Percentiles rank a stretch among this genome's conserved stretches.
These are phyloP conservation scores for Spatholobus suberectus DNA, from an alignment of 306 rosid genomes.

Conservation along the genomic window DNA sequence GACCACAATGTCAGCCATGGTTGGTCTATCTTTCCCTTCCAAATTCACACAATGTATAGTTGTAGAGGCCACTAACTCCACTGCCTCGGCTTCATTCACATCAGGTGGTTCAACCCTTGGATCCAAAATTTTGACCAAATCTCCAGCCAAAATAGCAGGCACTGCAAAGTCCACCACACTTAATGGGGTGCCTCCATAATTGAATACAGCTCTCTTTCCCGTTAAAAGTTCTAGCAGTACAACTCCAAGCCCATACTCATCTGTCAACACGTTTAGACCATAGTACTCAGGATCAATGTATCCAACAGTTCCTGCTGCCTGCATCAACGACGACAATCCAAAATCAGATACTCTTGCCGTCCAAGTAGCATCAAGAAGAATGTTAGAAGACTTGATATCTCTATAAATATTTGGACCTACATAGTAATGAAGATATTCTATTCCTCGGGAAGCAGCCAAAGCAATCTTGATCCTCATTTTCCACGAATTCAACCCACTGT, in stretches of 20 bases:
- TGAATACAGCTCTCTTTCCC: conserved; percentile 82
- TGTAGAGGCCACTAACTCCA: conserved; percentile 74
- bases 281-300: conserved; percentile 95
- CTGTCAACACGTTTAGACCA: conserved; percentile 74
- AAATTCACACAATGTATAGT: conserved; percentile 81
- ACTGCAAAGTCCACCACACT: conserved; percentile 79
- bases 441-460: too few species aligned
- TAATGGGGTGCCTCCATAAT: conserved; percentile 54
- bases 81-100: conserved; percentile 71
- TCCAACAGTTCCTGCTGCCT: conserved; percentile 88
- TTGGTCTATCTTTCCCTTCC: conserved; percentile 94
- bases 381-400: conserved; percentile 86
- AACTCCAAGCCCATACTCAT: conserved; percentile 88
- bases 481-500: too few species aligned
- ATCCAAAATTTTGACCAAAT: conserved; percentile 68
- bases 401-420: conserved; percentile 81
- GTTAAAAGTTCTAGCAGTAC: conserved; percentile 86
- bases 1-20: conserved; percentile 77
- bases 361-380: conserved; percentile 75
- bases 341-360: conserved; percentile 81
- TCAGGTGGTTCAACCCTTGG: conserved; percentile 67
- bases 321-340: conserved; percentile 70
- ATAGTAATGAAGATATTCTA: too few species aligned
- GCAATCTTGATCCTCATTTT: too few species aligned
- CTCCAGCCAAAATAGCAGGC: conserved; percentile 78